Conservation (phyloP, 176 grass and related monocot genomes). For the Puccinellia tenuiflora region DNA sequence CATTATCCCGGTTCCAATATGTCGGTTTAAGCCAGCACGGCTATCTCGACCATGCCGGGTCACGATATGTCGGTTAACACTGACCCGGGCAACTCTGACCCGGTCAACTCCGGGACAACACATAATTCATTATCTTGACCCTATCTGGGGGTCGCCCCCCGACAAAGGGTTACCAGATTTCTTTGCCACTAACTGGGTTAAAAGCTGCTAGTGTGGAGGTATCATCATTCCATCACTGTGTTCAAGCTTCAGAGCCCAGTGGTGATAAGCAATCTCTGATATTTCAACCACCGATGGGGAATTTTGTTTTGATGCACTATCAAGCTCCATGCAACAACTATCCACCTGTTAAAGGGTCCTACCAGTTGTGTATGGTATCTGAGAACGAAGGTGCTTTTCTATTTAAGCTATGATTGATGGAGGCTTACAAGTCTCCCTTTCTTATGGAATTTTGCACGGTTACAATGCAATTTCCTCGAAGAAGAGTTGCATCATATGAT, state of each 20-base stretch:
- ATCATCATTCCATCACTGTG: slow-evolving; percentile 84
- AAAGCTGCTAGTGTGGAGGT: slow-evolving; percentile 66
- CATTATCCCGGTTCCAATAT: no score
- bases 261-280: slow-evolving; percentile 77
- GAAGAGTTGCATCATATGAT: slow-evolving; percentile 80
- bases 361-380: slow-evolving; percentile 90
- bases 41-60: no score
- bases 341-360: slow-evolving; percentile 92
- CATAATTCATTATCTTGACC: no score
- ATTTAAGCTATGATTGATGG: slow-evolving; percentile 89
- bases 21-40: no score
- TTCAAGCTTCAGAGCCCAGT: slow-evolving; percentile 71
- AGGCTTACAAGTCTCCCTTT: slow-evolving; percentile 78
- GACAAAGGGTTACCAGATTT: slow-evolving; percentile 97
- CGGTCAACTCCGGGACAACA: no score
- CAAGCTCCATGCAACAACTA: slow-evolving; percentile 45
- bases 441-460: slow-evolving; percentile 93
- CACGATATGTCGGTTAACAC: no score
- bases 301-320: slow-evolving; percentile 84
- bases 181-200: slow-evolving; percentile 64
- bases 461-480: slow-evolving; percentile 84
- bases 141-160: no score
- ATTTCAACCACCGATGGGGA: slow-evolving; percentile 85
- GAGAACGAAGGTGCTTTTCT: slow-evolving; percentile 94
- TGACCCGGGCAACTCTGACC: no score